Percentiles rank a stretch among this genome's conserved stretches.
phyloP scores from a whole-genome alignment of 2,329 filamentous ascomycete species.

The Corinectria fuckeliana region DNA sequence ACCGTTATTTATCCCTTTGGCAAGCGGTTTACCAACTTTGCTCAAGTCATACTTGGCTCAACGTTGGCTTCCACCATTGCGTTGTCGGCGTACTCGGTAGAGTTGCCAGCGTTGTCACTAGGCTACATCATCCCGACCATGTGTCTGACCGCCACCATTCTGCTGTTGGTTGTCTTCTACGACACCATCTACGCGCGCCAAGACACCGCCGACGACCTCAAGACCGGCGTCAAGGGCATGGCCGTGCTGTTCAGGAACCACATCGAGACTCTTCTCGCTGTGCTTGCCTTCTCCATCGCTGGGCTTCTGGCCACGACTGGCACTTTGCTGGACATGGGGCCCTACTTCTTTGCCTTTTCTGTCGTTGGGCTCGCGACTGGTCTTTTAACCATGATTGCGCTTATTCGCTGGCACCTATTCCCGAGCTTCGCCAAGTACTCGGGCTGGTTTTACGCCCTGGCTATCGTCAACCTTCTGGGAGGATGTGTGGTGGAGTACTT shows the following conservation, averaged over 20 bases:
- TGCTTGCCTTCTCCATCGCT: constrained; percentile 17
- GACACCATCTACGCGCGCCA: constrained; percentile 47
- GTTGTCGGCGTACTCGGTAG: constrained; percentile 22
- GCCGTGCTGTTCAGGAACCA: constrained; percentile 36
- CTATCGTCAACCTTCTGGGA: constrained; percentile 25
- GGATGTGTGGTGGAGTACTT: constrained; percentile 21
- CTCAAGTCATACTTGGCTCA: constrained; percentile 57
- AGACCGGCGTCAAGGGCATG: constrained; percentile 44
- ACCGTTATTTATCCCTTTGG: constrained; percentile 56
- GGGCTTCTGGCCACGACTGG: constrained; percentile 17
- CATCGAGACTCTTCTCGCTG: constrained; percentile 18
- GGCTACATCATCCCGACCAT: constrained; percentile 21
- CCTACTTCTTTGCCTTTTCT: constrained; percentile 23
- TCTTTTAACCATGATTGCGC: constrained; percentile 22
- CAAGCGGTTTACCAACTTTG: constrained; percentile 60
- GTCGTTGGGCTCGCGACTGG: constrained; percentile 19
- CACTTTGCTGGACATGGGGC: constrained; percentile 8
- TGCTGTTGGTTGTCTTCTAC: constrained; percentile 42
- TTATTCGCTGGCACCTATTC: constrained; percentile 20
- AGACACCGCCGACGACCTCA: constrained; percentile 44
- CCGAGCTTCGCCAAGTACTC: constrained; percentile 20
- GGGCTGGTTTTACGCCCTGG: constrained; percentile 27
- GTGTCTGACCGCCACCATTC: constrained; percentile 28
- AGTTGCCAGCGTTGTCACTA: constrained; percentile 21
- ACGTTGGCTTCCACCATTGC: constrained; percentile 50